Evolutionary conservation across 257 asterid genomes (phyloP).

Genomic region (Linaria vulgaris): DNA sequence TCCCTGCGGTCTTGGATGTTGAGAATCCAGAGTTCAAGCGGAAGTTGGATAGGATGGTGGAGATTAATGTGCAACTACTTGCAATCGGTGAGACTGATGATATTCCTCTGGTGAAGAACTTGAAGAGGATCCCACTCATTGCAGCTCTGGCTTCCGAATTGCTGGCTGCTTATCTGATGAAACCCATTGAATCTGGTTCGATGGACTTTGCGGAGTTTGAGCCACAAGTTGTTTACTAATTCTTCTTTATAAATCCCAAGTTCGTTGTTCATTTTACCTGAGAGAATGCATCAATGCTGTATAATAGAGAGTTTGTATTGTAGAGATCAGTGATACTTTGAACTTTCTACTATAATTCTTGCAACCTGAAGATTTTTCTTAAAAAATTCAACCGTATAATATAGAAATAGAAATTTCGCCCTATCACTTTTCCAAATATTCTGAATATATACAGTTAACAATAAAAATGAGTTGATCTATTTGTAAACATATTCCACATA

Average conservation of each 20-base stretch:
- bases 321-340: conserved; percentile 22
- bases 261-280: conserved; percentile 8
- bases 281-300: conserved; percentile 27
- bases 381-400: too few relatives aligned
- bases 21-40: conserved; percentile 96
- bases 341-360: conserved; percentile 20
- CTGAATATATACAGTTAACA: too few relatives aligned
- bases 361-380: conserved; percentile 24
- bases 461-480: too few relatives aligned
- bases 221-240: conserved; percentile 51
- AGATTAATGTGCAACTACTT: conserved; percentile 57
- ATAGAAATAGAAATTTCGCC: neutral
- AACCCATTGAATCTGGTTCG: conserved; percentile 95
- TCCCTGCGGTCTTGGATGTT: conserved; percentile 93
- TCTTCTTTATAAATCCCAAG: neutral
- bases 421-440: too few relatives aligned
- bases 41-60: conserved; percentile 92
- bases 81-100: conserved; percentile 76
- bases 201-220: conserved; percentile 89
- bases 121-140: conserved; percentile 81
- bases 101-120: conserved; percentile 72
- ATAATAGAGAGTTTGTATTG: conserved; percentile 24
- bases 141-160: conserved; percentile 87
- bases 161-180: conserved; percentile 86
- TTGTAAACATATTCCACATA: too few relatives aligned